phyloP scores from a whole-genome alignment of 1,139 yeast species.

The Maudiozyma humilis region DNA sequence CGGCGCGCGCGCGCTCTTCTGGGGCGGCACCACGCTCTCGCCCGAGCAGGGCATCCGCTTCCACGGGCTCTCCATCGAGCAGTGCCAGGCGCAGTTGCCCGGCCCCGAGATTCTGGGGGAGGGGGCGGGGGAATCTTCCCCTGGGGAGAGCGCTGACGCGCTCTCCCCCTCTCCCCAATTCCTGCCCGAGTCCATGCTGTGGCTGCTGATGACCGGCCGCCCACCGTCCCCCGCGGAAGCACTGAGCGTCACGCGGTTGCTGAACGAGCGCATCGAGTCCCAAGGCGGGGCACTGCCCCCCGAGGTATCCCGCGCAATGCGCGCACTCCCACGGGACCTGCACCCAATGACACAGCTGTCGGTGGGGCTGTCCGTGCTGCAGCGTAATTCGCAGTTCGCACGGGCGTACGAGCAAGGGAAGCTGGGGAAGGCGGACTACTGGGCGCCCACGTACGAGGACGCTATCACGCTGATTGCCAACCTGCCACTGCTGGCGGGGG shows the following conservation, averaged over 20 bases:
- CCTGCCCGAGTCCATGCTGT: slow-evolving; percentile 56
- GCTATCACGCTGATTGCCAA: slow-evolving; percentile 56
- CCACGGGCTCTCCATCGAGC: slow-evolving; percentile 97
- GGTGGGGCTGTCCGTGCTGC: slow-evolving; percentile 55
- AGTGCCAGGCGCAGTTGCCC: slow-evolving; percentile 81
- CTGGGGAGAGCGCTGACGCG: no score
- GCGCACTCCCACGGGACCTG: slow-evolving; percentile 46
- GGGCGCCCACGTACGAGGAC: slow-evolving; percentile 63
- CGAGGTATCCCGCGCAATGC: slow-evolving; percentile 45
- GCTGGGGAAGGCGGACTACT: slow-evolving; percentile 57
- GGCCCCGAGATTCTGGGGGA: slow-evolving; percentile 55
- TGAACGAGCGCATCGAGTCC: slow-evolving; percentile 52
- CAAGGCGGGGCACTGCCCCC: slow-evolving; percentile 48
- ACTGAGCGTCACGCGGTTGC: slow-evolving; percentile 43
- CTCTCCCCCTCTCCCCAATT: no score
- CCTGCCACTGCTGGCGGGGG: slow-evolving; percentile 57
- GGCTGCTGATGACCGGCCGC: slow-evolving; percentile 57
- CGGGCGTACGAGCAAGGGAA: slow-evolving; percentile 64
- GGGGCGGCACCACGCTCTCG: slow-evolving; percentile 99
- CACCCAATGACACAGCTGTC: slow-evolving; percentile 70
- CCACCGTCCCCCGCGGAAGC: slow-evolving; percentile 50
- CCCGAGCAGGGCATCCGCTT: slow-evolving; percentile 97
- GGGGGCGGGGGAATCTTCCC: no score
- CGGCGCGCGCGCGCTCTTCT: slow-evolving; percentile 93
- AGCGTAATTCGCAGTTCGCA: slow-evolving; percentile 53